Evolutionary conservation across 1,284 basidiomycete genomes (phyloP), one percentile per base, ranked within the genome.

Genomic region (Mycena sp.): DNA sequence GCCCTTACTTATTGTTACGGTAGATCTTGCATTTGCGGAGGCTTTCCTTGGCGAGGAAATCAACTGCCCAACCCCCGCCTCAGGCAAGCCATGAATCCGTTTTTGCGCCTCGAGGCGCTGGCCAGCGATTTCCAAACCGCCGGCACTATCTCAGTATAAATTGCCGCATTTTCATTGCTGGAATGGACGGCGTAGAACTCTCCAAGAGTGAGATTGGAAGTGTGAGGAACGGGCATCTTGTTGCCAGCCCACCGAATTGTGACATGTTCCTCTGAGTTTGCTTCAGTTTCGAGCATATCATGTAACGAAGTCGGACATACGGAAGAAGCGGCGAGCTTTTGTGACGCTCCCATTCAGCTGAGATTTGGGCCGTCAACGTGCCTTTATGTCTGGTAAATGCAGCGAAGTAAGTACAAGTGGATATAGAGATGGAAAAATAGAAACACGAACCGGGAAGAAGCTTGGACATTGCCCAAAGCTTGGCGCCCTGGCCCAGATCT

Each of bases 21-120:
- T 29, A 61, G 58, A 38, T 23, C 40, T 60, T 25, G n/a, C 41
- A 32, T 60, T 60, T 19, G 58, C 51, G 7, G 32, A 35, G 10
- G 58, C 58, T 1, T 60, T 44, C 23, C 43, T 60, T 3, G 50
- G n/a, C 1, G 43, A 51, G n/a, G 48, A 58, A 26, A 51, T 51
- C 26, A 32, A 3, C n/a, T 4, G n/a, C 11, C 38, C 57, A 1
- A 51, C 23, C n/a, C 29, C 32, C 9, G 57, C 57, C 10, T 59
- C 57, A n/a, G n/a, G n/a, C n/a, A 21, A 23, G 52, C 52, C 52
- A 54, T 54, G 21, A 54, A 54, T 12, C 52, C 52, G 6, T 19
- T 19, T 19, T 32, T 54, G 2, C 52, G 38, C 52, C 23, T 54
- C 19, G 17, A 7, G 4, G 41, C 2, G 4, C n/a, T 26, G 7